Conservation (phyloP, 352 stramenopile species). For the Pythium pectinolyticum region DNA sequence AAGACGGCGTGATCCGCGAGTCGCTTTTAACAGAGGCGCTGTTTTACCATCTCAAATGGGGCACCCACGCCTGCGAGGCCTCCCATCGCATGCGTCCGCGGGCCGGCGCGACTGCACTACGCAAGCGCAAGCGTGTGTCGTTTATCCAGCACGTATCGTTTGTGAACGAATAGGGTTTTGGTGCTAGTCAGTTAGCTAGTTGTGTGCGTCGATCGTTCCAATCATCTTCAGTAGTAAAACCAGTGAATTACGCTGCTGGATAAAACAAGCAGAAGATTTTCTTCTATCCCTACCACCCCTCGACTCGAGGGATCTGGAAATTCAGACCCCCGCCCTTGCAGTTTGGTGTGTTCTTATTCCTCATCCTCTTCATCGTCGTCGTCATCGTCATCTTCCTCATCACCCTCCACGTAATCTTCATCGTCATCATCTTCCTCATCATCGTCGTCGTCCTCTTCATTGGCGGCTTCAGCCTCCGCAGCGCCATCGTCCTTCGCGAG, state of each 20-base stretch:
- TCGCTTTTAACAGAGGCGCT: constrained; percentile 76
- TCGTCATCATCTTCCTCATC: constrained; percentile 41
- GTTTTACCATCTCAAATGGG: constrained; percentile 88
- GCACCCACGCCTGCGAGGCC: constrained; percentile 55
- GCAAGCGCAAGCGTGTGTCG: constrained; percentile 86
- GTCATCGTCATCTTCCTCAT: constrained; percentile 39
- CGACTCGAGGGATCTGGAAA: no score
- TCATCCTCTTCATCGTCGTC: constrained; percentile 38
- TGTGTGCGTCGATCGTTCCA: no score
- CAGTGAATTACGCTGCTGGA: constrained; percentile 14
- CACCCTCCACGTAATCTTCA: constrained; percentile 45
- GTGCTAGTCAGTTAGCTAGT: no score
- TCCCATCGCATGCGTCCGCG: constrained; percentile 66
- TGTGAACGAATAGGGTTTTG: constrained; percentile 28
- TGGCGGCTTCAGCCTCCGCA: constrained; percentile 31
- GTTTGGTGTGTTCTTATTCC: no score
- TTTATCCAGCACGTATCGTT: constrained; percentile 90
- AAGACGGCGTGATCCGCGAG: constrained; percentile 65
- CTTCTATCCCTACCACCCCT: no score
- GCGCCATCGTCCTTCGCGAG: constrained; percentile 71
- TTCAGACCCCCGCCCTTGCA: no score
- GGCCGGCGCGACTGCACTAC: constrained; percentile 54
- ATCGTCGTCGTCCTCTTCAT: constrained; percentile 53
- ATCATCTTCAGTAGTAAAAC: constrained; percentile 4
- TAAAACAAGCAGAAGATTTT: constrained; percentile 16